phyloP scores from a whole-genome alignment of 139 green algal genomes.

The Picocystis salinarum region DNA sequence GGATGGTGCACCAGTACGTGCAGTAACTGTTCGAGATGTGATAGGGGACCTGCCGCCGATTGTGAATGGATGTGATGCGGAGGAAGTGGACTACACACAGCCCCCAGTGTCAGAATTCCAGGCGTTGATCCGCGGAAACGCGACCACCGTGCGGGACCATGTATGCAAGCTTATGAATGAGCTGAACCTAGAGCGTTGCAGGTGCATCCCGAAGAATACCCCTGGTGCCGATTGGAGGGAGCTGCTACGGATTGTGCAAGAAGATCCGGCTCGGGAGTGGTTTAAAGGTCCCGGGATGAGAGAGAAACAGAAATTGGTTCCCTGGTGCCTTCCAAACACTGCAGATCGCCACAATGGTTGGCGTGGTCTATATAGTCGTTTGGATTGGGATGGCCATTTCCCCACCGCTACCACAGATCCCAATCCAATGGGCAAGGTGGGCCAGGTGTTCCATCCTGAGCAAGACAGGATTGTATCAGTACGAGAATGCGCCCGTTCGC shows the following conservation, averaged over 20 bases:
- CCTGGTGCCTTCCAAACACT: constrained; percentile 94
- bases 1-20: constrained; percentile 53
- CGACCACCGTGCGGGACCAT: constrained; percentile 52
- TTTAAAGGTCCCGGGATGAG: constrained; percentile 12
- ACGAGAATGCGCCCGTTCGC: constrained; percentile 76
- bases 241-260: constrained; percentile 51
- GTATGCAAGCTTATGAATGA: constrained; percentile 91
- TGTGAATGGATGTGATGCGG: constrained; percentile 43
- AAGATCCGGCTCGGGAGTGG: constrained; percentile 26
- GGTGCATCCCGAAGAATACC: constrained; percentile 72
- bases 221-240: constrained; percentile 84
- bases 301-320: constrained; percentile 65
- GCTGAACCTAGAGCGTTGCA: constrained; percentile 82
- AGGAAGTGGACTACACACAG: constrained; percentile 36
- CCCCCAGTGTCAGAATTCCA: constrained; percentile 54
- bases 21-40: constrained; percentile 77
- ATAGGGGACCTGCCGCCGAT: constrained; percentile 79
- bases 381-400: constrained; percentile 88
- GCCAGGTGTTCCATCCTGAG: constrained; percentile 85
- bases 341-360: constrained; percentile 84
- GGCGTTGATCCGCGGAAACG: constrained; percentile 35
- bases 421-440: constrained; percentile 94
- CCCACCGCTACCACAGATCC: constrained; percentile 89
- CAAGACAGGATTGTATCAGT: constrained; percentile 92
- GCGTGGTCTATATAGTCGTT: constrained; percentile 79